Conservation (phyloP, 257 asterid genomes). For the Solanum virginianum region DNA sequence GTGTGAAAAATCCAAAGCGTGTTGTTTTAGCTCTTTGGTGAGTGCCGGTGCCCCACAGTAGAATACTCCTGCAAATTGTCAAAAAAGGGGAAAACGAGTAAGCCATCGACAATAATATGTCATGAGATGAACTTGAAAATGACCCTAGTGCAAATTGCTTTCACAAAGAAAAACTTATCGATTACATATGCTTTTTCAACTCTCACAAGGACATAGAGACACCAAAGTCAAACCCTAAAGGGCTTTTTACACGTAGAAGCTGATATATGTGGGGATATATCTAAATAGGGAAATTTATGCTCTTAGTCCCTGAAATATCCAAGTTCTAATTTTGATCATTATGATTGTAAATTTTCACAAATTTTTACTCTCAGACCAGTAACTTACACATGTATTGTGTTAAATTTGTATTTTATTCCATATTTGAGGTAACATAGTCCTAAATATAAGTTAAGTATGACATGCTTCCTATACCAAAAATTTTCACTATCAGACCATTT, state of each 20-base stretch:
- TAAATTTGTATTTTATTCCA: not conserved
- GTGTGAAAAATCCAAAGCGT: constrained; percentile 65
- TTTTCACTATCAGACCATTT: too few relatives aligned
- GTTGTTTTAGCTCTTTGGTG: constrained; percentile 41
- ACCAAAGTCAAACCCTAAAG: not conserved
- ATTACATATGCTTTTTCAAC: not conserved
- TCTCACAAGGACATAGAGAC: not conserved
- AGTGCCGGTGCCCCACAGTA: constrained; percentile 93
- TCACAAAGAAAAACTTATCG: not conserved
- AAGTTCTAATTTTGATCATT: not conserved
- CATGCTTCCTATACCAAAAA: not conserved
- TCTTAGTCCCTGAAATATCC: not conserved
- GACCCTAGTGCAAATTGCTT: not conserved
- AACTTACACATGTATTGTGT: not conserved
- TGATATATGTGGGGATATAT: not conserved
- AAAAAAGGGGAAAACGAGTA: not conserved
- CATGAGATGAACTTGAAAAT: not conserved
- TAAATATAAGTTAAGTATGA: not conserved
- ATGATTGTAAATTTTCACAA: not conserved
- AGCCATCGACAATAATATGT: not conserved
- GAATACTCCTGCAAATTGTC: constrained; percentile 59
- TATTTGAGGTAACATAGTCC: not conserved
- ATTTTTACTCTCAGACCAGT: not conserved
- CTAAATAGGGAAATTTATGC: not conserved
- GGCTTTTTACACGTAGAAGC: not conserved